Base-by-base conservation (phyloP, 75 land plant species). In the Chamaecyparis obtusa region DNA sequence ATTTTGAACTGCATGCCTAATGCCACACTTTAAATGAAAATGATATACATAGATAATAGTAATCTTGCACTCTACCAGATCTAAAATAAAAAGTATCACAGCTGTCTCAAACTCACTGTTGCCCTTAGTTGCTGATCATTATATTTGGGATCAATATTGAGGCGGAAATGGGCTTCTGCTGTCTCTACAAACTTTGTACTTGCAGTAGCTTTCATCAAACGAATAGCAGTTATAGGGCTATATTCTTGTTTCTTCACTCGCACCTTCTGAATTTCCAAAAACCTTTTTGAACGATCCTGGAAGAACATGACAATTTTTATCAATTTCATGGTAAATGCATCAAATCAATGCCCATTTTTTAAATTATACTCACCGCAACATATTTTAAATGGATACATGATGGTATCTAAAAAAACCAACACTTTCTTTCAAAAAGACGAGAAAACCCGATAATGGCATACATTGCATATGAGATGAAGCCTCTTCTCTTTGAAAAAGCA, bases 41-140 rank as follows among this genome's bases (percentile, higher is more conserved):
- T 64, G 69, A 27, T 7, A 27, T 24, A 27, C 76, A 32, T 74
- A 10, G 76, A 74, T 11, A 74, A 46, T 46, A 81, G n/a, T 30
- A 81, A 46, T 21, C 30, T 27, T 81, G 51, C 49, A 44, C 27
- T 81, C 30, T 81, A 9, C 16, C 43, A 81, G 1, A 13, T 46
- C 30, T 81, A 81, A 81, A 81, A 81, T 81, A 24, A 46, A 81
- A 46, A 81, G 46, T 19, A 49, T 46, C 83, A 81, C 16, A 37
- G 49, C 46, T 81, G 33, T 64, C 72, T 78, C 72, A 41, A 85
- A 86, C 95, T 90, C 79, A 98, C 99, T 27, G 99, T 96, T 30
- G 99, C 99, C 51, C 99, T 92, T 49, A 98, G 91, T 88, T 98
- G 99, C 88, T 98, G 99, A 76, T 98, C 99, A 79, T 93, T 94